Percentiles rank a stretch among this genome's conserved stretches.
These are phyloP conservation scores for Agarophyton chilense DNA, from an alignment of 23 red algal genomes.

Conservation along the genomic window DNA sequence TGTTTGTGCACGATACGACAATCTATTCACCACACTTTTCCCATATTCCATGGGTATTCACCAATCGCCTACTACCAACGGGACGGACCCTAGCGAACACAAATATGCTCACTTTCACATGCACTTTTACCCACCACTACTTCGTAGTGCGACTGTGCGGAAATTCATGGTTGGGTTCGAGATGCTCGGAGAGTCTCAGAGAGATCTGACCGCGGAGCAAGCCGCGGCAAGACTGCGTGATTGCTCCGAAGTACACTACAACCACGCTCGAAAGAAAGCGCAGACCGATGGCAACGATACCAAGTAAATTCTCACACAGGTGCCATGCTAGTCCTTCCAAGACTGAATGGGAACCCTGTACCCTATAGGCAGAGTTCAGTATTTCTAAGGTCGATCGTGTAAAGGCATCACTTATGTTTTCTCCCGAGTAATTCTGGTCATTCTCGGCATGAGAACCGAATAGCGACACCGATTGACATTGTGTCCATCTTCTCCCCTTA, in stretches of 20 bases:
- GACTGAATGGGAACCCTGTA: background rate
- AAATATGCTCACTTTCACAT: conserved; percentile 85
- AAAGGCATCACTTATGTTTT: background rate
- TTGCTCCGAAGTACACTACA: conserved; percentile 87
- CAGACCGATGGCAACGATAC: background rate
- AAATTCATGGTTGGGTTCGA: conserved; percentile 99
- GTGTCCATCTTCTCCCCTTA: no score
- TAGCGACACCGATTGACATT: no score
- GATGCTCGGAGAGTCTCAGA: conserved; percentile 94
- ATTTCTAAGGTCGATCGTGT: background rate
- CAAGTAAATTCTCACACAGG: background rate
- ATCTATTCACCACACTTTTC: conserved; percentile 91
- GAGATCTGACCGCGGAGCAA: conserved; percentile 96
- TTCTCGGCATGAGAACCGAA: no score
- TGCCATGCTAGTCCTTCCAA: background rate
- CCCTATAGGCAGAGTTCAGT: background rate
- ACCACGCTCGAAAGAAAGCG: conserved; percentile 28
- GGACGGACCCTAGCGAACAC: conserved; percentile 42
- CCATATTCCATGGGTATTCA: conserved; percentile 97
- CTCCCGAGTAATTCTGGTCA: no score
- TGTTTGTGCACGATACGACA: conserved; percentile 93
- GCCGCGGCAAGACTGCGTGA: conserved; percentile 78
- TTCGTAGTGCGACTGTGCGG: conserved; percentile 90
- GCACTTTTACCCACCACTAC: conserved; percentile 95
- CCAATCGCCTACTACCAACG: conserved; percentile 77